Evolutionary conservation across 1,284 basidiomycete species (phyloP), one percentile per base, ranked within the genome.

Genomic region (Boletellus sp.): DNA sequence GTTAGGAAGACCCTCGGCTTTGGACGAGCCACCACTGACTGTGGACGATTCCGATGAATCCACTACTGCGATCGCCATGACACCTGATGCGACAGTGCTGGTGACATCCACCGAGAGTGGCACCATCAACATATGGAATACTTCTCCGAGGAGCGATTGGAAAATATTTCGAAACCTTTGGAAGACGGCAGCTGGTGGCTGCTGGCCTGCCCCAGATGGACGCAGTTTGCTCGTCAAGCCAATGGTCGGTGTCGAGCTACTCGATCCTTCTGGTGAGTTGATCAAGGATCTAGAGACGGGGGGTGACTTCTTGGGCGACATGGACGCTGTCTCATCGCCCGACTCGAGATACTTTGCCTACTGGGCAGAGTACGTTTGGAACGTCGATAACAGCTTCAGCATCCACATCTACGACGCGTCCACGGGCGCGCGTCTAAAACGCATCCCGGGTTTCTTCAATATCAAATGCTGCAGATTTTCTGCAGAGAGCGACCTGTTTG

Each of bases 321-420:
- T 28, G 26, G 26, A 8, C 26, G 59, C 38, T 28, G 45, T 59
- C 11, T 30, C 56, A 42, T 61, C 61, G 2, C 59, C 53, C 12
- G 59, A 63, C 42, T 63, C 57, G 16, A 44, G 46, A 44, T 63
- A 56, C 28, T 54, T 63, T 49, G 61, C 57, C 8, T 61, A 52
- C 24, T 63, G 59, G 61, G 50, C 57, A 18, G 49, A 57, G 33
- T 61, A 61, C 26, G 12, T 33, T 4, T 60, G 60, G 61, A 63
- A 53, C 38, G 5, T 59, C 8, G 51, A 62, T 41, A 3, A 22
- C 4, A 57, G 60, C 49, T 47, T 28, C 26, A 28, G 26, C 26
- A 28, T 28, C 10, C 26, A 28, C 26, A 11, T 28, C 26, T 28
- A 28, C 10, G 26, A 28, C 10, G 10, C 26, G 26, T 28, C 26